Evolutionary conservation across 495 filamentous ascomycete genomes (phyloP).

Genomic region (Glonium stellatum): DNA sequence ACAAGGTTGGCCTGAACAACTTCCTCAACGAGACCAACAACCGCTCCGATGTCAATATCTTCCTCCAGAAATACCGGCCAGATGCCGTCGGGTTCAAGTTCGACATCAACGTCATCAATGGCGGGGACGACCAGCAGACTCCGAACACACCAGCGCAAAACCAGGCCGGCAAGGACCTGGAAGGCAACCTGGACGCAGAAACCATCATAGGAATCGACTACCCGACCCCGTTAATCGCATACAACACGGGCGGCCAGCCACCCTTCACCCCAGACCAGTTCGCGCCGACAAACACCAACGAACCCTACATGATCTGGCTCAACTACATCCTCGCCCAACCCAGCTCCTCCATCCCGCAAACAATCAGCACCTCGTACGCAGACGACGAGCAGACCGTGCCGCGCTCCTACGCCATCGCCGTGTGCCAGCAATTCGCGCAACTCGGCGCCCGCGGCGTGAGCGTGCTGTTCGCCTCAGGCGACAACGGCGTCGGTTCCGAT

Average conservation of each 20-base stretch:
- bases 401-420: constrained; percentile 23
- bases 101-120: constrained; percentile 14
- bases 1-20: constrained; percentile 42
- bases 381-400: constrained; percentile 36
- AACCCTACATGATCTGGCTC: constrained; percentile 32
- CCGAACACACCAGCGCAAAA: constrained; percentile 3
- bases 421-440: constrained; percentile 29
- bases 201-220: constrained; percentile 33
- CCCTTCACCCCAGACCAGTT: constrained; percentile 27
- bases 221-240: constrained; percentile 28
- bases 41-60: constrained; percentile 43
- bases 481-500: constrained; percentile 28
- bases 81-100: constrained; percentile 36
- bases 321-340: constrained; percentile 26
- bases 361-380: constrained; percentile 34
- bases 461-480: constrained; percentile 31
- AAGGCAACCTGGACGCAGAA: constrained; percentile 42
- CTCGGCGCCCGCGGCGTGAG: constrained; percentile 31
- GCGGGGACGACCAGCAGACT: not conserved
- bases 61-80: constrained; percentile 43
- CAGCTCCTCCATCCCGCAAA: constrained; percentile 27
- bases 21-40: constrained; percentile 44
- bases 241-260: constrained; percentile 29
- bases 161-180: constrained; percentile 25
- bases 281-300: constrained; percentile 26